Percentiles rank a stretch among this genome's conserved stretches.
These are phyloP conservation scores for Sporormia fimetaria DNA, from an alignment of 495 filamentous ascomycete genomes.

Conservation along the genomic window DNA sequence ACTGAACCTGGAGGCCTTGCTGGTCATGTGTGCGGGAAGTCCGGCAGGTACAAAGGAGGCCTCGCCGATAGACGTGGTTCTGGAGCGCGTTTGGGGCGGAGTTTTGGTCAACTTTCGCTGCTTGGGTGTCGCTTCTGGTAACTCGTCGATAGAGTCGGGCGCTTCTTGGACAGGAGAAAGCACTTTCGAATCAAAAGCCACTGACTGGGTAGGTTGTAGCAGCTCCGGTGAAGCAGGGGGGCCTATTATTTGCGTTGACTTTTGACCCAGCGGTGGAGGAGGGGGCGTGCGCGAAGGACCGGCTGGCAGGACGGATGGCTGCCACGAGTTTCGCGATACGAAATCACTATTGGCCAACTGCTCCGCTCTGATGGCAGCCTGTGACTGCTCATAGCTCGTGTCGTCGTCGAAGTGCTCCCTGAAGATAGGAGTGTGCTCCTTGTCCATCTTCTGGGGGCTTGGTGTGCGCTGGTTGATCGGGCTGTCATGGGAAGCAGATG, in stretches of 20 bases:
- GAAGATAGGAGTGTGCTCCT: constrained; percentile 50
- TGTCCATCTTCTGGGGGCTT: constrained; percentile 29
- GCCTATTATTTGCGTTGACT: constrained; percentile 14
- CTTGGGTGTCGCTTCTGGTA: constrained; percentile 24
- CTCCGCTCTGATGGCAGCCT: constrained; percentile 28
- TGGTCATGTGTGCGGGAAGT: constrained; percentile 54
- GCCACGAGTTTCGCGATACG: constrained; percentile 21
- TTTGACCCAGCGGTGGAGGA: constrained; percentile 22
- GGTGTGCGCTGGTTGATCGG: constrained; percentile 19
- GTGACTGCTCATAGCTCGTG: constrained; percentile 11
- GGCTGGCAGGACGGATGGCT: constrained; percentile 5
- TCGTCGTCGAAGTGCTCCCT: constrained; percentile 60
- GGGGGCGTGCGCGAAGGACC: constrained; percentile 19
- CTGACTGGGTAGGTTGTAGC: constrained; percentile 2
- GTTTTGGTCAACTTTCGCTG: constrained; percentile 26
- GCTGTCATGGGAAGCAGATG: constrained; percentile 6
- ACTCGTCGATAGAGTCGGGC: constrained; percentile 31
- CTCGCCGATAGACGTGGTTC: constrained; percentile 41
- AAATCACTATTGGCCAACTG: constrained; percentile 28
- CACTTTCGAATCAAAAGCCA: constrained; percentile 20
- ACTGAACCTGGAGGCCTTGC: constrained; percentile 79
- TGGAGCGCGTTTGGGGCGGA: constrained; percentile 35
- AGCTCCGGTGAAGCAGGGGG: constrained; percentile 6
- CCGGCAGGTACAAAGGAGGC: constrained; percentile 27
- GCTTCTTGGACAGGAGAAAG: constrained; percentile 30